Percentiles rank a stretch among this genome's conserved stretches.
These are phyloP conservation scores for Kondoa subrosea DNA, from an alignment of 768 basidiomycete genomes.

Conservation along the genomic window DNA sequence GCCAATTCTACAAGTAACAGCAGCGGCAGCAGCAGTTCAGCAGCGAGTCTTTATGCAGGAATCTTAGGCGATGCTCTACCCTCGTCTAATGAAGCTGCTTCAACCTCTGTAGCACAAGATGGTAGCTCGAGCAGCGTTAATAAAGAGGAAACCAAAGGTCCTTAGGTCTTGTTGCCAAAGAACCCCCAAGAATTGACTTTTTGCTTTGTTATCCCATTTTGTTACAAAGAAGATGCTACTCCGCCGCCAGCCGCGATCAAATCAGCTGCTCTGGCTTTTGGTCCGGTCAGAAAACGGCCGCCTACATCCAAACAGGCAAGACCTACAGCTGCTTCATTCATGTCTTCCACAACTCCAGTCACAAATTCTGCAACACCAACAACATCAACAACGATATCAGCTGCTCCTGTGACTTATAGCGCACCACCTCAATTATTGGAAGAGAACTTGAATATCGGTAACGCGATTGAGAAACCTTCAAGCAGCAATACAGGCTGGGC, in stretches of 20 bases:
- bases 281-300: neutral
- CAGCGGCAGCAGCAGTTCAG: neutral
- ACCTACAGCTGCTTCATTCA: neutral
- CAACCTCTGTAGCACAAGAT: neutral
- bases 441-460: neutral
- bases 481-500: neutral
- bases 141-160: neutral
- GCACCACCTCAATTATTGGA: neutral
- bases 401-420: neutral
- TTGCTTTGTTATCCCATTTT: neutral
- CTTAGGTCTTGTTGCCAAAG: neutral
- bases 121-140: neutral
- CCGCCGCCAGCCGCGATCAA: neutral
- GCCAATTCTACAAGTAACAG: too few relatives aligned
- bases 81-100: neutral
- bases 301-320: neutral
- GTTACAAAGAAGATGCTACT: neutral
- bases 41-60: conserved; percentile 2
- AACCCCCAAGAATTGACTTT: neutral
- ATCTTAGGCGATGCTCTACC: neutral
- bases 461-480: neutral
- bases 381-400: neutral
- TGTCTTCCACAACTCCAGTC: too few relatives aligned
- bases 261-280: neutral
- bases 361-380: neutral